phyloP scores from a whole-genome alignment of 2,329 filamentous ascomycete species.

The Xylaria digitata region DNA sequence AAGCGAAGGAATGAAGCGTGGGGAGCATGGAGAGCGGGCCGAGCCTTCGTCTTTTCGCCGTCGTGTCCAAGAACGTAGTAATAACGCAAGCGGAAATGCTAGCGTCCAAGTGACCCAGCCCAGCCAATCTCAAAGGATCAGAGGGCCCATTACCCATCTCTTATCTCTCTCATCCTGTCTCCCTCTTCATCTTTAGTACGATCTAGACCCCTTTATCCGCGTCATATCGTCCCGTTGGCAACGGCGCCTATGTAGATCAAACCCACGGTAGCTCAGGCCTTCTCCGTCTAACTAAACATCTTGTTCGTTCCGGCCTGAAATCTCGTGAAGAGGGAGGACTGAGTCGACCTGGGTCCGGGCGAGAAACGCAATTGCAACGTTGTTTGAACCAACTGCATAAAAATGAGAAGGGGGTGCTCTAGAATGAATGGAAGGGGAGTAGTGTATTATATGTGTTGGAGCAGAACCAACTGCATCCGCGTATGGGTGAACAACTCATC shows the following conservation, averaged over 20 bases:
- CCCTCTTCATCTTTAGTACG: neutral
- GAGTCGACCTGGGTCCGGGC: neutral
- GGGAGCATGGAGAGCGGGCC: constrained; percentile 31
- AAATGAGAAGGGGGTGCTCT: constrained; percentile 21
- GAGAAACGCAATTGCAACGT: constrained; percentile 27
- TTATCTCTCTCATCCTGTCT: neutral
- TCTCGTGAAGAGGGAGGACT: neutral
- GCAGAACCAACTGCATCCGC: constrained; percentile 34
- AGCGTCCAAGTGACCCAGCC: constrained; percentile 4
- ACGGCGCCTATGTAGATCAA: constrained; percentile 1
- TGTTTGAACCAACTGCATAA: constrained; percentile 39
- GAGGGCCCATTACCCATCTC: neutral
- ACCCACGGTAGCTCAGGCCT: neutral
- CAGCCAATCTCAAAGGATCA: constrained; percentile 1
- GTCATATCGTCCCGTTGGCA: neutral
- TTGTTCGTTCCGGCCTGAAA: neutral
- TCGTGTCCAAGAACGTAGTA: constrained; percentile 16
- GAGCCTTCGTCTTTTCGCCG: constrained; percentile 23
- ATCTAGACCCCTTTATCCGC: neutral
- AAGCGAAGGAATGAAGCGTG: constrained; percentile 7
- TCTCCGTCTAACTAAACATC: neutral
- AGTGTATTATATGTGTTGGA: constrained; percentile 31
- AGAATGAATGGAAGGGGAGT: constrained; percentile 21
- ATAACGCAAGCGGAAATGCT: neutral
- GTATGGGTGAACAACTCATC: constrained; percentile 34